Base-by-base conservation (phyloP, 192 early-diverging fungal species). In the Chytriomyces confervae region DNA sequence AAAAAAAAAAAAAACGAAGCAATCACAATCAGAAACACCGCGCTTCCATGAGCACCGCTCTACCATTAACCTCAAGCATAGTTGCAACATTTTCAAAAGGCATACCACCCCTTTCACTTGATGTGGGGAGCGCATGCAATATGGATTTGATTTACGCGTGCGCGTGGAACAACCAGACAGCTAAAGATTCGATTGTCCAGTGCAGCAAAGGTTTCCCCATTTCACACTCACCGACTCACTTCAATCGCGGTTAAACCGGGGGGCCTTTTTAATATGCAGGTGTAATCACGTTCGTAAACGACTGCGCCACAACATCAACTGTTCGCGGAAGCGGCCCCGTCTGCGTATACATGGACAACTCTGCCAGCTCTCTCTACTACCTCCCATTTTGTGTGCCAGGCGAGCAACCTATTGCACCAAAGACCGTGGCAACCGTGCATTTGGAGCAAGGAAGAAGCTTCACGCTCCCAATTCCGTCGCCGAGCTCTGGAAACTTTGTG, bases 351-450 rank as follows among this genome's bases (percentile, higher is more conserved):
- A 62, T 62, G 27, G 53, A 63, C 43, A 29, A 61, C 45, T 10
- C 20, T 8, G 45, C 72, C 48, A 62, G 23, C 53, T 23, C n/a
- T 18, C 20, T 24, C 5, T 60, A 24, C 23, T 72, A 72, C 50
- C 70, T 72, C 11, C 70, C 70, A 10, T 72, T 49, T 51, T 72
- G 70, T 24, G 62, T 64, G 20, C 62, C 62, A 11, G 62, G 62
- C 11, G 18, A 64, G 62, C 62, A 64, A 64, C 62, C 9, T 6
- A 64, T 29, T 20, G 62, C 24, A 5, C 62, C 62, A 29, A 36
- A 20, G 11, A 64, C 62, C 20, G 24, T 23, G 11, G 62, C 62
- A 27, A 64, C 6, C 11, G 62, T 64, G 11, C 11, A 16, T 13
- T 36, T 64, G 5, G 57, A 20, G 16, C 11, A 64, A 11, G 23